Evolutionary conservation across 1,284 basidiomycete genomes (phyloP).

Genomic region (Porogramme epimiltina): DNA sequence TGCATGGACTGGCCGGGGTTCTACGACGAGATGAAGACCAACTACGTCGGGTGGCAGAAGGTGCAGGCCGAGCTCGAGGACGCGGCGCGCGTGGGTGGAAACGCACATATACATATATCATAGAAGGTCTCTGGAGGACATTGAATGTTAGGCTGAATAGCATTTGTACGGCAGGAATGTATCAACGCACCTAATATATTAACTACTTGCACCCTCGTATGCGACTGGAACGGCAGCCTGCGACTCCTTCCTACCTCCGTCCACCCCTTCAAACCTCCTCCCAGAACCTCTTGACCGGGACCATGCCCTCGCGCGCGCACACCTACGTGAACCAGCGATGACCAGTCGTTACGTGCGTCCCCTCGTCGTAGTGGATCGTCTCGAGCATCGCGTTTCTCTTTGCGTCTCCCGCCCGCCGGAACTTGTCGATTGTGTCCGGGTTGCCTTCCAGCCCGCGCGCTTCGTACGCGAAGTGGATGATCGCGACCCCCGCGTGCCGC

Average conservation of each 20-base stretch:
- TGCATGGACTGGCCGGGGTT: slow-evolving; percentile 24
- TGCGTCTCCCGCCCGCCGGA: slow-evolving; percentile 70
- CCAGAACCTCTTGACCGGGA: slow-evolving; percentile 75
- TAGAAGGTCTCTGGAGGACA: too few relatives aligned
- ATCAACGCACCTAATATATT: neutral
- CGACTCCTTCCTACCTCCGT: neutral
- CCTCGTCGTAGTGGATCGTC: slow-evolving; percentile 83
- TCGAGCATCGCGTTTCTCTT: slow-evolving; percentile 75
- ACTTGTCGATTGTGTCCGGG: slow-evolving; percentile 81
- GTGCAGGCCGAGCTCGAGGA: neutral
- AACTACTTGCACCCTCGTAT: slow-evolving; percentile 8
- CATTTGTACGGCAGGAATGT: too few relatives aligned
- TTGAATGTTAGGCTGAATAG: too few relatives aligned
- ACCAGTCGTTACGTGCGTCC: slow-evolving; percentile 82
- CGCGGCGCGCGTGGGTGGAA: neutral
- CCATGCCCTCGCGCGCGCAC: slow-evolving; percentile 63
- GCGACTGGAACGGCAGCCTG: slow-evolving; percentile 9
- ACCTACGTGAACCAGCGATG: slow-evolving; percentile 87
- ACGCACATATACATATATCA: too few relatives aligned
- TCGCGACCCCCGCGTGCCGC: slow-evolving; percentile 81
- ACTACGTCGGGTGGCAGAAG: slow-evolving; percentile 17
- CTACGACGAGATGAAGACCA: slow-evolving; percentile 19
- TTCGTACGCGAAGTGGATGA: slow-evolving; percentile 91
- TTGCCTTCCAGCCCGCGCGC: slow-evolving; percentile 88
- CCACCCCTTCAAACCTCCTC: slow-evolving; percentile 58